Evolutionary conservation across 805 yeast species (phyloP).

Genomic region (Saturnispora saitoi): DNA sequence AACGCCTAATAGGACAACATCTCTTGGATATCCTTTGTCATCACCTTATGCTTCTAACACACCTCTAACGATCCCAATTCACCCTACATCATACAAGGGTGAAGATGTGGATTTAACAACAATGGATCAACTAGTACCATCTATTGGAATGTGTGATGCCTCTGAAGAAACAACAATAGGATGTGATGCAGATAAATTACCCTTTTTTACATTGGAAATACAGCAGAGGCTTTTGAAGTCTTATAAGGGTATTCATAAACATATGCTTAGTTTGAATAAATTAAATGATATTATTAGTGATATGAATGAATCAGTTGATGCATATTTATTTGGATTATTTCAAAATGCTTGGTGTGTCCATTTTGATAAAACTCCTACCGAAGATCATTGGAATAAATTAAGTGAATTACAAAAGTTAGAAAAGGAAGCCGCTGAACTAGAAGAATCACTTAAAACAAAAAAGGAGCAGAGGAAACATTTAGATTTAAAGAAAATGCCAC

Average conservation of each 20-base stretch:
- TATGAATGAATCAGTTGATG: slow-evolving; percentile 67
- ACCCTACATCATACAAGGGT: slow-evolving; percentile 2
- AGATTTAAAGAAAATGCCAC: slow-evolving; percentile 17
- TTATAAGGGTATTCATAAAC: slow-evolving; percentile 36
- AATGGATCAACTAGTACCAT: background rate
- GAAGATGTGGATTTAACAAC: background rate
- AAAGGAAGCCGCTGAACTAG: slow-evolving; percentile 14
- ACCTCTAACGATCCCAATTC: slow-evolving; percentile 10
- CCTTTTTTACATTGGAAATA: slow-evolving; percentile 17
- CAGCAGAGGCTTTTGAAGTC: slow-evolving; percentile 16
- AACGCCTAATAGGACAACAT: slow-evolving; percentile 2
- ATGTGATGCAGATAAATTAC: slow-evolving; percentile 12
- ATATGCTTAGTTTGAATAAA: slow-evolving; percentile 46
- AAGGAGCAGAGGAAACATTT: slow-evolving; percentile 12
- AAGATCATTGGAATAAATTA: slow-evolving; percentile 18
- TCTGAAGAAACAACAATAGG: slow-evolving; percentile 9
- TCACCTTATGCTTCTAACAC: slow-evolving; percentile 14
- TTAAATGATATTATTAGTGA: slow-evolving; percentile 54
- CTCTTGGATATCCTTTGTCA: slow-evolving; percentile 7
- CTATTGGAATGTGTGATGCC: background rate
- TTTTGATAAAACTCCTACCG: slow-evolving; percentile 33
- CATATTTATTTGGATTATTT: slow-evolving; percentile 70
- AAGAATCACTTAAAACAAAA: slow-evolving; percentile 11
- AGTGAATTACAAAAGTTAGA: slow-evolving; percentile 16
- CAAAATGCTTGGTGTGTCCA: slow-evolving; percentile 87